Conservation (phyloP, 768 basidiomycete genomes). For the Atractiella rhizophila region DNA sequence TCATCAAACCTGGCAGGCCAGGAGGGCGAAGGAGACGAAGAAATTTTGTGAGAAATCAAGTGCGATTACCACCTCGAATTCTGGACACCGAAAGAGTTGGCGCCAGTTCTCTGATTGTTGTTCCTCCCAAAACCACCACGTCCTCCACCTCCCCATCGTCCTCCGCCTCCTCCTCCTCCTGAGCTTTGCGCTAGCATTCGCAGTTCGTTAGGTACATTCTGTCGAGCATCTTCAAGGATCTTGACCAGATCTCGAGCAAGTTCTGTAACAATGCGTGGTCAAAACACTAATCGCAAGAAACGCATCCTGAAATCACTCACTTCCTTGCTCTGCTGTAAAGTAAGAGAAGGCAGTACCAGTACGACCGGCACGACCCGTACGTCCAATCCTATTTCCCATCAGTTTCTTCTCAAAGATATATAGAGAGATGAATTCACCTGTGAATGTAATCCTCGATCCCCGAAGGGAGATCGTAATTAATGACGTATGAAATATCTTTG, state of each 20-base stretch:
- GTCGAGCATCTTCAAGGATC: slow-evolving; percentile 69
- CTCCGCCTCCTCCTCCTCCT: slow-evolving; percentile 15
- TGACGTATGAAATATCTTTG: slow-evolving; percentile 95
- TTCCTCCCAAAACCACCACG: slow-evolving; percentile 43
- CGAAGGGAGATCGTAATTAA: slow-evolving; percentile 20
- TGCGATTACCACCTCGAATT: neutral
- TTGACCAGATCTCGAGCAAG: slow-evolving; percentile 68
- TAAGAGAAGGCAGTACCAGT: slow-evolving; percentile 38
- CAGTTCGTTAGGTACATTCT: slow-evolving; percentile 58
- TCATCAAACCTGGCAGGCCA: too few species aligned
- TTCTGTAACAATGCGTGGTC: slow-evolving; percentile 31
- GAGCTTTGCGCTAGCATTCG: slow-evolving; percentile 27
- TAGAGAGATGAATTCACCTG: slow-evolving; percentile 25
- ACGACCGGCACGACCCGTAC: slow-evolving; percentile 56
- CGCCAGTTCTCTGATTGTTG: slow-evolving; percentile 11
- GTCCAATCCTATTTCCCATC: slow-evolving; percentile 70
- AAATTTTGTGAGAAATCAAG: too few species aligned
- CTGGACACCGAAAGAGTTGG: slow-evolving; percentile 3
- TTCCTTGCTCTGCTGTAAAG: slow-evolving; percentile 52
- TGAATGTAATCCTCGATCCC: slow-evolving; percentile 85
- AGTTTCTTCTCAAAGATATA: too few species aligned
- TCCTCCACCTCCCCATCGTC: slow-evolving; percentile 1
- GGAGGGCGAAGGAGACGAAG: too few species aligned
- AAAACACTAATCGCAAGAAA: slow-evolving; percentile 25
- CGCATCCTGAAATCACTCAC: neutral